These are phyloP conservation scores for Colletotrichum spinosum DNA, from an alignment of 2,329 filamentous ascomycete species.

Conservation along the genomic window DNA sequence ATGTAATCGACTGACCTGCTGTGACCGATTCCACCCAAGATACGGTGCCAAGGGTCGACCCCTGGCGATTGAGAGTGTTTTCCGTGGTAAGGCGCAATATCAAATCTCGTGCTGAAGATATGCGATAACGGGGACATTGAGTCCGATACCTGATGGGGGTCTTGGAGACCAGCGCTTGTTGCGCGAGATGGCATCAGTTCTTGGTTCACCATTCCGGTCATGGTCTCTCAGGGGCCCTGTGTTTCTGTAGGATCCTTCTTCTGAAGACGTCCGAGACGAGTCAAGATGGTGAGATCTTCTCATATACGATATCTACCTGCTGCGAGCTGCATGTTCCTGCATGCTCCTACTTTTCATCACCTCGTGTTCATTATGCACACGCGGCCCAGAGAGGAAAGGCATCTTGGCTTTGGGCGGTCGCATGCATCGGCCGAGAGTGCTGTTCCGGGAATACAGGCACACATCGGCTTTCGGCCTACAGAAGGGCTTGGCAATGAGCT, in stretches of 20 bases:
- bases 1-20: background rate
- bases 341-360: conserved; percentile 8
- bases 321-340: conserved; percentile 12
- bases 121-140: background rate
- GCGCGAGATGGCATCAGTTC: conserved; percentile 23
- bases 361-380: conserved; percentile 16
- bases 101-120: conserved; percentile 7
- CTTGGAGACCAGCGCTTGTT: background rate
- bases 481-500: background rate
- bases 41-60: conserved; percentile 12
- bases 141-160: background rate
- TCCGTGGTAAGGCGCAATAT: background rate
- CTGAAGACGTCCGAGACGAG: background rate
- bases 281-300: background rate
- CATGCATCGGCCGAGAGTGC: conserved; percentile 21
- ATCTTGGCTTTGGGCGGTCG: conserved; percentile 6
- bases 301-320: conserved; percentile 7
- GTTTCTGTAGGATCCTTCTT: background rate
- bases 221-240: background rate
- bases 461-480: background rate
- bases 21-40: conserved; percentile 19
- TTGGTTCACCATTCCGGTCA: background rate
- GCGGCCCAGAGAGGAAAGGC: background rate
- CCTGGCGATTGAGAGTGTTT: conserved; percentile 2
- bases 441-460: background rate